phyloP scores from a whole-genome alignment of 2,329 filamentous ascomycete species.

The Macrophomina pseudophaseolina region DNA sequence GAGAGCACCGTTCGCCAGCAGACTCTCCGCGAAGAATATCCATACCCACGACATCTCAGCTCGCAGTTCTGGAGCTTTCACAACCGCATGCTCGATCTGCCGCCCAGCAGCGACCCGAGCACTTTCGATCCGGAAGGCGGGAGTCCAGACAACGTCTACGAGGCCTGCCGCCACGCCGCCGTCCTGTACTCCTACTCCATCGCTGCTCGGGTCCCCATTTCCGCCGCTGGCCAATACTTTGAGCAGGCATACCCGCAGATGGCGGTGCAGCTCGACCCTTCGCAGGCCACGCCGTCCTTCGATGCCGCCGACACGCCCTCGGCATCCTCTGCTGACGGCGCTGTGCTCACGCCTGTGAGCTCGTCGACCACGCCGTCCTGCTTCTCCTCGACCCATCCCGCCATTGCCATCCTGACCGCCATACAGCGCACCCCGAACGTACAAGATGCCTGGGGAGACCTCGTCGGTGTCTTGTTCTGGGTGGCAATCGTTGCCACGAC shows the following conservation, averaged over 20 bases:
- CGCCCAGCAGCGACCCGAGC: background rate
- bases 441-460: constrained; percentile 38
- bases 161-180: constrained; percentile 23
- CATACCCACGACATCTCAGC: constrained; percentile 7
- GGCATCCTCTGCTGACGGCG: background rate
- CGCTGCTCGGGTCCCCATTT: constrained; percentile 24
- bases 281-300: background rate
- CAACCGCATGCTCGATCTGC: constrained; percentile 19
- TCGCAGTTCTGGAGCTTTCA: constrained; percentile 17
- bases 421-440: constrained; percentile 31
- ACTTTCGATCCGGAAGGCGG: background rate
- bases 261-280: background rate
- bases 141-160: constrained; percentile 19
- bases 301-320: background rate
- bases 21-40: background rate
- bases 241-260: constrained; percentile 17
- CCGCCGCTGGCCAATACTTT: constrained; percentile 18
- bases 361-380: background rate
- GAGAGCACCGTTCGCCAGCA: constrained; percentile 5
- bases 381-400: constrained; percentile 13
- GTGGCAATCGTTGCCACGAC: constrained; percentile 38
- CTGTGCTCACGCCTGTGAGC: background rate
- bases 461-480: constrained; percentile 42
- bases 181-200: constrained; percentile 25
- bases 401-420: constrained; percentile 22